Evolutionary conservation across 2,329 filamentous ascomycete genomes (phyloP).

Genomic region (Emergomyces pasteurianus): DNA sequence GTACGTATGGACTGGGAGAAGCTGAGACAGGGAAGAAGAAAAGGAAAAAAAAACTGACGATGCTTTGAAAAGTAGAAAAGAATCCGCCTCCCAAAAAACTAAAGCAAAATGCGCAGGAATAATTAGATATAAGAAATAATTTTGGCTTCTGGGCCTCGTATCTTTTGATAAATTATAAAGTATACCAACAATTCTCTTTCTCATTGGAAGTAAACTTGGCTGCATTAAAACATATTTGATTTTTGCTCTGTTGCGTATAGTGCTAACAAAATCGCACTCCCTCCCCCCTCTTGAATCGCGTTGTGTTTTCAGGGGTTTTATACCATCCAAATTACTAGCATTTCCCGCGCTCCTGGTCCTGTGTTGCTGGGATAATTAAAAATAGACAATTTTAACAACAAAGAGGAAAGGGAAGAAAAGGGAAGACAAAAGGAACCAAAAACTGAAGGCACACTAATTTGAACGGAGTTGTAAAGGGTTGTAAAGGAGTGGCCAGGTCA

Average conservation of each 20-base stretch:
- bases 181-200: not conserved
- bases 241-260: not conserved
- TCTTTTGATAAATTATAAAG: not conserved
- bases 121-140: not conserved
- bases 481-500: too few species aligned
- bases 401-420: not conserved
- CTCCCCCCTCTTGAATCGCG: not conserved
- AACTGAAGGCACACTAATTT: not conserved
- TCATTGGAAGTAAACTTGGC: not conserved
- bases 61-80: not conserved
- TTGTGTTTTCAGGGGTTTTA: not conserved
- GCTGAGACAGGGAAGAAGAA: not conserved
- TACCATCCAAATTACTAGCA: not conserved
- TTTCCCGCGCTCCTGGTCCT: not conserved
- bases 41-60: not conserved
- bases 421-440: not conserved
- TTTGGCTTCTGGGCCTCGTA: not conserved
- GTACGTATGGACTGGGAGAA: not conserved
- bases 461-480: not conserved
- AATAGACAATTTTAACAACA: too few species aligned
- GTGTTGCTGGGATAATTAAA: not conserved
- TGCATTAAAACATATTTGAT: not conserved
- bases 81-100: too few species aligned
- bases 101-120: not conserved
- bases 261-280: not conserved